Evolutionary conservation across 805 yeast genomes (phyloP).

Genomic region (Millerozyma miso): DNA sequence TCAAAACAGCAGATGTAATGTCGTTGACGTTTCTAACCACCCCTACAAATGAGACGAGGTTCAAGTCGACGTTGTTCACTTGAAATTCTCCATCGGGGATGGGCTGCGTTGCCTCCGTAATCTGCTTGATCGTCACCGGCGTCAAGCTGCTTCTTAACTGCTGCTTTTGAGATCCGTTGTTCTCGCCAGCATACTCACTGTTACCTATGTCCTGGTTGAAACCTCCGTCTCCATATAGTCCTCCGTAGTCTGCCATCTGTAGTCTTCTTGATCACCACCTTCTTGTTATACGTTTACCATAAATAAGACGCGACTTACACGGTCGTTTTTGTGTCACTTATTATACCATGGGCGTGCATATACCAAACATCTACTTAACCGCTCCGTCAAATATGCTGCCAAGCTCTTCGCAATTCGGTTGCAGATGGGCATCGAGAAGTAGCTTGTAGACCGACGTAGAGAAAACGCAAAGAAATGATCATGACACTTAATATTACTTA

Average conservation of each 20-base stretch:
- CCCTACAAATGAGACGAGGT: constrained; percentile 63
- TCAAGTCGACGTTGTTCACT: constrained; percentile 56
- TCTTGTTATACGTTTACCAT: not conserved
- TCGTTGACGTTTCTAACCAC: constrained; percentile 63
- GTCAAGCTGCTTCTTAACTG: constrained; percentile 26
- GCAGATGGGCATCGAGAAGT: no score
- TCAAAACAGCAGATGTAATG: constrained; percentile 49
- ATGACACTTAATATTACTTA: no score
- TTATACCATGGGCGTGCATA: no score
- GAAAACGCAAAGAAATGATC: no score
- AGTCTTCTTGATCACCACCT: constrained; percentile 1
- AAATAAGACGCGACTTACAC: not conserved
- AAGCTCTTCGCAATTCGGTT: no score
- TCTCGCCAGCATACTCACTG: constrained; percentile 20
- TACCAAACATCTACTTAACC: no score
- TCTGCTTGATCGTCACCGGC: constrained; percentile 74
- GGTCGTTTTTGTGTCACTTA: no score
- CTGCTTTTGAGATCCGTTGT: constrained; percentile 18
- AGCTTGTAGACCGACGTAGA: no score
- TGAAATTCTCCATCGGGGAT: constrained; percentile 67
- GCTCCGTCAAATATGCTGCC: no score
- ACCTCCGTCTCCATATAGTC: constrained; percentile 21
- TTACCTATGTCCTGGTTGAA: constrained; percentile 14
- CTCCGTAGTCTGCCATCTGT: constrained; percentile 9
- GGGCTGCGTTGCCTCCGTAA: constrained; percentile 55